Base-by-base conservation (phyloP, 306 rosid genomes). In the Fragaria vesca region DNA sequence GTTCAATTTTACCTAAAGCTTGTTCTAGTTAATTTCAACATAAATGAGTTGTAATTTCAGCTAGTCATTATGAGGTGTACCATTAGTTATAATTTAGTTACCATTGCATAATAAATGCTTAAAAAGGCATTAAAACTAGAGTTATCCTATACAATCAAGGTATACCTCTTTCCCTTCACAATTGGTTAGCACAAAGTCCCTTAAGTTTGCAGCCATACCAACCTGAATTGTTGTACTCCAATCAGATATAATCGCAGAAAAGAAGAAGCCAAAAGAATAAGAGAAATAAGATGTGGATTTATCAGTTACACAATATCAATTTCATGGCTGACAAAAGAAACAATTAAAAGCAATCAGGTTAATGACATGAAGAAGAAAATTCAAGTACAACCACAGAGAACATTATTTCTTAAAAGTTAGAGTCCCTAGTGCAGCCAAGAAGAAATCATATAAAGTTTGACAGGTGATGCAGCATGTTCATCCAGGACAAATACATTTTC, bases 131-230 rank as follows among this genome's bases (percentile, higher is more conserved):
- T 45, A 66, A 66, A 75, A 66, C 58, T 76, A 66, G 12, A 58
- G 15, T 47, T 68, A 38, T 21, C 61, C 62, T 61, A 15, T 63
- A 61, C 36, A 62, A 58, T 71, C 46, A 58, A 76, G 12, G 55
- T 47, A 84, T 87, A 88, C 98, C 98, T 90, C 97, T 74, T 90
- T 80, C 76, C 98, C 97, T 58, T 86, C 83, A 83, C 76, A 87
- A 84, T 91, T 80, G 48, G 97, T 92, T 58, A 91, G 86, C 80
- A 91, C 89, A 86, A 85, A 90, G 79, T 92, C 93, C 77, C 82
- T 82, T 88, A 92, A 84, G 83, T 95, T 95, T 78, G 97, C 97
- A 81, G 98, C 98, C 97, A 95, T 90, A 63, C 92, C 97, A 66
- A 90, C 90, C 98, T 94, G 85, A 46, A 81, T 40, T 43, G 8